Conservation (phyloP, 2,329 filamentous ascomycete species). For the Reticulascus tulasneorum region DNA sequence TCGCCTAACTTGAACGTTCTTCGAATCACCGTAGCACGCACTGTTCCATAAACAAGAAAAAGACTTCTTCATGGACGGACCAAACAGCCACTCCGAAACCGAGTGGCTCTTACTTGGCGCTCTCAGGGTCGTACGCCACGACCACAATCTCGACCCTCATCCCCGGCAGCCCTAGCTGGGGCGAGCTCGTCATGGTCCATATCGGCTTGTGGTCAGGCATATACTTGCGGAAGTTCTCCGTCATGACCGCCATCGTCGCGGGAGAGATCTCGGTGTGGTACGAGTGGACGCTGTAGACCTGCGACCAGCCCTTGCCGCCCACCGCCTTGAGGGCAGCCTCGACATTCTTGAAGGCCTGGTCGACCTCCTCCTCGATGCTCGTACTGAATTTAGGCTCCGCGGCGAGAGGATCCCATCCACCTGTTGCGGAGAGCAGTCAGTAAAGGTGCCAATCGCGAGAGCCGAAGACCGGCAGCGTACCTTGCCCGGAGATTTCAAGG, state of each 20-base stretch:
- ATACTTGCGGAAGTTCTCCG: slow-evolving; percentile 41
- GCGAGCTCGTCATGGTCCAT: slow-evolving; percentile 45
- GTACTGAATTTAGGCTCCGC: slow-evolving; percentile 24
- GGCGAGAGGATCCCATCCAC: slow-evolving; percentile 22
- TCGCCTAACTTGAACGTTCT: too few species aligned
- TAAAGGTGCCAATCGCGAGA: neutral
- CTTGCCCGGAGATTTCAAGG: slow-evolving; percentile 45
- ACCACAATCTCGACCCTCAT: slow-evolving; percentile 48
- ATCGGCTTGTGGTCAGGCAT: slow-evolving; percentile 37
- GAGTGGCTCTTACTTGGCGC: too few species aligned
- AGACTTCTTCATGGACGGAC: too few species aligned
- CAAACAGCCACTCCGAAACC: too few species aligned
- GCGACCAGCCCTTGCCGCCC: slow-evolving; percentile 49
- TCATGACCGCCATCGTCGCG: slow-evolving; percentile 33
- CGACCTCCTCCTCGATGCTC: slow-evolving; percentile 37
- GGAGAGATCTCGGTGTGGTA: slow-evolving; percentile 39
- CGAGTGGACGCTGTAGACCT: slow-evolving; percentile 44
- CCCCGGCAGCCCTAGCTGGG: slow-evolving; percentile 29
- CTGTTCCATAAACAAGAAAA: too few species aligned
- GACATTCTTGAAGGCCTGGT: slow-evolving; percentile 51
- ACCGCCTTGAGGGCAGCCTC: slow-evolving; percentile 42
- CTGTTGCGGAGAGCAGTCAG: slow-evolving; percentile 11
- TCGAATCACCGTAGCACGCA: too few species aligned
- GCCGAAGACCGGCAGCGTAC: slow-evolving; percentile 18
- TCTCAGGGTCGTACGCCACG: slow-evolving; percentile 18